Conservation (phyloP, 768 basidiomycete species). For the Tricholoma furcatifolium region DNA sequence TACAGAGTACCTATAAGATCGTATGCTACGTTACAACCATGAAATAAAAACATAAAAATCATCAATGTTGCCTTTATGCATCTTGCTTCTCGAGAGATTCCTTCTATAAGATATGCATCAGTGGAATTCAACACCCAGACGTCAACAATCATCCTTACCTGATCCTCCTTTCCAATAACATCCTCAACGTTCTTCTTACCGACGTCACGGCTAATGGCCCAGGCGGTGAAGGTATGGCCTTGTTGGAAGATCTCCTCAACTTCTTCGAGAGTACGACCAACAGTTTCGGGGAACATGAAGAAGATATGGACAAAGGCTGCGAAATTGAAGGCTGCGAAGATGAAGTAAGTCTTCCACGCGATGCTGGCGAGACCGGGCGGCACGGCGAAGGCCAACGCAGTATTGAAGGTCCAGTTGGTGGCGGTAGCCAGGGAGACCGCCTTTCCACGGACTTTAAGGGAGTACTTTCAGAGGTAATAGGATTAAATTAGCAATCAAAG, state of each 20-base stretch:
- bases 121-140: not conserved
- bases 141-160: not conserved
- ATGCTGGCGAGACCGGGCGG: slow-evolving; percentile 68
- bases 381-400: slow-evolving; percentile 72
- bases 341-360: slow-evolving; percentile 75
- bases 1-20: too few species aligned
- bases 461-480: slow-evolving; percentile 41
- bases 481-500: not conserved
- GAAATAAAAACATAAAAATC: not conserved
- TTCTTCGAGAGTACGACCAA: slow-evolving; percentile 72
- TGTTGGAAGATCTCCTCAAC: slow-evolving; percentile 75
- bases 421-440: slow-evolving; percentile 53
- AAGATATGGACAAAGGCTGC: slow-evolving; percentile 68
- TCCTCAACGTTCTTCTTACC: slow-evolving; percentile 62
- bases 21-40: too few species aligned
- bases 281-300: slow-evolving; percentile 82
- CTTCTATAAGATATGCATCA: not conserved
- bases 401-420: slow-evolving; percentile 69
- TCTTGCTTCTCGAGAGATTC: not conserved
- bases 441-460: slow-evolving; percentile 63
- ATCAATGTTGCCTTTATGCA: not conserved
- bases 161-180: slow-evolving; percentile 32
- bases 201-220: slow-evolving; percentile 61
- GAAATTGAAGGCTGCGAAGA: slow-evolving; percentile 77
- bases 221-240: slow-evolving; percentile 69